A percentile compares a stretch with the other conserved stretches of the same genome.
These are phyloP conservation scores for Leptoxyphium fumago DNA, from an alignment of 2,329 filamentous ascomycete genomes.

Conservation along the genomic window DNA sequence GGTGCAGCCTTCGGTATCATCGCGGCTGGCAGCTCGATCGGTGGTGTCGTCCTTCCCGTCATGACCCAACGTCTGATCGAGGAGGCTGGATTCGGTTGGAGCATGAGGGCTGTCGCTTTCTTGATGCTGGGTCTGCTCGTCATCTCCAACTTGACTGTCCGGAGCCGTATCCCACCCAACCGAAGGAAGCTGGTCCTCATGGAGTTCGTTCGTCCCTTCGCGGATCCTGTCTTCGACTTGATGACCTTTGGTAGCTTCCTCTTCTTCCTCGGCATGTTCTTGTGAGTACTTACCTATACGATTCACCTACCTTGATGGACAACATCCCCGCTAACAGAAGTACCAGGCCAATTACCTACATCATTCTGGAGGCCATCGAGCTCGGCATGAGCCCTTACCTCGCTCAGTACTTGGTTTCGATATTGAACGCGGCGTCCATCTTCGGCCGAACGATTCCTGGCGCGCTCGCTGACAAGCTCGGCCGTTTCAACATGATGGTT, in stretches of 20 bases:
- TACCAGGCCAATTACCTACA: slow-evolving; percentile 33
- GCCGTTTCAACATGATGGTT: slow-evolving; percentile 40
- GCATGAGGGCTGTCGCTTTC: slow-evolving; percentile 43
- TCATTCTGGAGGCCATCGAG: slow-evolving; percentile 30
- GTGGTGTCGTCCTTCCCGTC: slow-evolving; percentile 46
- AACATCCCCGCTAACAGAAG: neutral
- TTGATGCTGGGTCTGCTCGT: slow-evolving; percentile 44
- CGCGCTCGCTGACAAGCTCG: slow-evolving; percentile 38
- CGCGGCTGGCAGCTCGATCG: slow-evolving; percentile 35
- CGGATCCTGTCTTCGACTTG: slow-evolving; percentile 20
- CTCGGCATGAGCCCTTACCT: slow-evolving; percentile 35
- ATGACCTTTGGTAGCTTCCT: slow-evolving; percentile 30
- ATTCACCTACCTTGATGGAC: too few species aligned
- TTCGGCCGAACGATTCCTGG: slow-evolving; percentile 43
- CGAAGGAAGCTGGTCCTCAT: slow-evolving; percentile 17
- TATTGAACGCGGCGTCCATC: slow-evolving; percentile 36
- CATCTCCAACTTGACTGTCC: slow-evolving; percentile 39
- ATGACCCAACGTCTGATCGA: slow-evolving; percentile 43
- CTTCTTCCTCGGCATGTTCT: slow-evolving; percentile 47
- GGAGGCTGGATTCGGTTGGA: slow-evolving; percentile 40
- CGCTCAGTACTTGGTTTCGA: slow-evolving; percentile 38
- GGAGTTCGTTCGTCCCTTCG: slow-evolving; percentile 19
- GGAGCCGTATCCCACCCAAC: slow-evolving; percentile 32
- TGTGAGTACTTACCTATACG: slow-evolving; percentile 12
- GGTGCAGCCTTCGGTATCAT: slow-evolving; percentile 35